Base-by-base conservation (phyloP, 805 yeast species). In the Metschnikowia rubicola region DNA sequence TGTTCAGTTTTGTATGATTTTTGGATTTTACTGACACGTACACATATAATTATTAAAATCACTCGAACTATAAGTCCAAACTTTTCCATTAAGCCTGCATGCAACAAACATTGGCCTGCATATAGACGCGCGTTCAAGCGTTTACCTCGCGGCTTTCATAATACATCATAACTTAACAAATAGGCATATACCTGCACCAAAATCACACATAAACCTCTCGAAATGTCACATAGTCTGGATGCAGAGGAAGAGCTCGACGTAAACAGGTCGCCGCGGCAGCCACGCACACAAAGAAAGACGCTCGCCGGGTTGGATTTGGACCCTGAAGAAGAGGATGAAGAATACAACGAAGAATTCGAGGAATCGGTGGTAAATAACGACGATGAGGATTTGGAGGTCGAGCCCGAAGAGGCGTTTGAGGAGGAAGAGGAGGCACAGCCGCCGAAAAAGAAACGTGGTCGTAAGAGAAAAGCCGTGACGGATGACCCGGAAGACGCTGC, bases 241-340 rank as follows among this genome's bases (percentile, higher is more conserved):
- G 13, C 33, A 12, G 49, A 40, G 9, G 42, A 46, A 5, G 42
- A 41, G 30, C 32, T 11, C 8, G 54, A 48, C 28, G 32, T 43
- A 9, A 34, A 46, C 17, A 37, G 57, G 34, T 50, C 56, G 35
- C 59, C 58, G 8, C 40, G 59, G 8, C 54, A 47, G 17, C 37
- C 56, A 19, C 43, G 53, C 32, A 34, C 48, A 12, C 47, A 50
- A 36, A 42, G 53, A 21, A 46, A 44, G 26, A 55, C 44, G 9
- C 46, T 55, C 39, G 59, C 57, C 19, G 59, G 59, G 9, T 41
- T 55, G 51, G 59, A 55, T 37, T 47, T 54, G 37, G 59, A 54
- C 39, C 54, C 56, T 9, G 59, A 55, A 30, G 55, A 44, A 10
- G 58, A 53, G 29, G 59, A 55, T 35, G 59, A 52, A 26, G 57